Evolutionary conservation across 2,329 filamentous ascomycete species (phyloP).

Genomic region (Scopulariopsis brevicaulis): DNA sequence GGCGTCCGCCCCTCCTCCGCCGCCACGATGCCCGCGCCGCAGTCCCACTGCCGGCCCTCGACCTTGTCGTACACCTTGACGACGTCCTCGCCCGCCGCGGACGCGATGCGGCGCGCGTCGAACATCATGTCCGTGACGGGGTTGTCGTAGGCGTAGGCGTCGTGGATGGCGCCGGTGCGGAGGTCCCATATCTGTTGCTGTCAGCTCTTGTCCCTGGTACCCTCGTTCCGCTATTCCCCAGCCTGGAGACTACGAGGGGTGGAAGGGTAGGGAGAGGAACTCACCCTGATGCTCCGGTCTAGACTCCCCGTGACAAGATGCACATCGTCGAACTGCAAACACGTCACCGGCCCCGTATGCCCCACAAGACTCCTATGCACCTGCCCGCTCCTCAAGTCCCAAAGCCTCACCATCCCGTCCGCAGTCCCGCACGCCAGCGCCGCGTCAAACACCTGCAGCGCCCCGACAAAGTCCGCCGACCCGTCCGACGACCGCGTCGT

Average conservation of each 20-base stretch:
- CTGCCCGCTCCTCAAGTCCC: conserved; percentile 93
- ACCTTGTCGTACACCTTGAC: conserved; percentile 98
- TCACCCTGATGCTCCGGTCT: conserved; percentile 87
- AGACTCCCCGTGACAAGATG: conserved; percentile 88
- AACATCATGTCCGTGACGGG: conserved; percentile 97
- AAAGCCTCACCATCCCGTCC: conserved; percentile 91
- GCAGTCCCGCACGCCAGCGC: conserved; percentile 93
- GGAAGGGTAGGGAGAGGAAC: conserved; percentile 20
- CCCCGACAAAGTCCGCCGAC: conserved; percentile 83
- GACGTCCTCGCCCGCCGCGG: conserved; percentile 82
- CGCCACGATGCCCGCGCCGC: conserved; percentile 68
- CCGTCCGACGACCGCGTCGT: conserved; percentile 26
- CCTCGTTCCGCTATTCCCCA: neutral
- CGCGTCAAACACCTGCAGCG: conserved; percentile 90
- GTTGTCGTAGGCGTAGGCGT: conserved; percentile 91
- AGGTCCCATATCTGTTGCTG: conserved; percentile 85
- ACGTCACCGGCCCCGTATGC: conserved; percentile 89
- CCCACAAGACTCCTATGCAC: conserved; percentile 95
- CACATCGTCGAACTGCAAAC: conserved; percentile 90
- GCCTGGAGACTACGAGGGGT: neutral
- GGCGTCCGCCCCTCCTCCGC: conserved; percentile 54
- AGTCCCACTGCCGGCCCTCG: conserved; percentile 93
- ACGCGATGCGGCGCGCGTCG: conserved; percentile 77
- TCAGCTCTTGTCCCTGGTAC: conserved; percentile 10
- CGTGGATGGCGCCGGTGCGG: conserved; percentile 86